Conservation (phyloP, 2,329 filamentous ascomycete genomes). For the Monilinia laxa region DNA sequence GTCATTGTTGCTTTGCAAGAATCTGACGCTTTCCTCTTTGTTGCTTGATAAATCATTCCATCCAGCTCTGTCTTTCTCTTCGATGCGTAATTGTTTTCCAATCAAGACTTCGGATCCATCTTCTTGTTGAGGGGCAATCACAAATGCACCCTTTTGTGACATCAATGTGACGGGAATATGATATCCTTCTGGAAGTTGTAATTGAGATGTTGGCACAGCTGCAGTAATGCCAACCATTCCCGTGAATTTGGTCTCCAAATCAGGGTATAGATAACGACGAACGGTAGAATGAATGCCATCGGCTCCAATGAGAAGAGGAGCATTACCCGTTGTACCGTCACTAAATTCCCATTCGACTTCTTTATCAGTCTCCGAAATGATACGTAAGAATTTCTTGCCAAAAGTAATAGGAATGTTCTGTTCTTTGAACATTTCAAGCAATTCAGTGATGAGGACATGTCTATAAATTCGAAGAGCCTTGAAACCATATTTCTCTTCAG, state of each 20-base stretch:
- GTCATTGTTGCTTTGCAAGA: slow-evolving; percentile 41
- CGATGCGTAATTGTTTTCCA: slow-evolving; percentile 46
- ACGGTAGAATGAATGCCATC: slow-evolving; percentile 61
- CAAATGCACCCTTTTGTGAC: slow-evolving; percentile 46
- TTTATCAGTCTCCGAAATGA: slow-evolving; percentile 45
- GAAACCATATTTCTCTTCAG: slow-evolving; percentile 51
- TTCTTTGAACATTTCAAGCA: slow-evolving; percentile 46
- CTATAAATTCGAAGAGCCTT: slow-evolving; percentile 55
- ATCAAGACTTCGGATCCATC: slow-evolving; percentile 52
- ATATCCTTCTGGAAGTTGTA: slow-evolving; percentile 29
- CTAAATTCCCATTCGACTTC: slow-evolving; percentile 49
- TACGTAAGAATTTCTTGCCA: slow-evolving; percentile 48
- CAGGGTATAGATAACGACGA: slow-evolving; percentile 51
- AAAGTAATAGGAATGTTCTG: slow-evolving; percentile 48
- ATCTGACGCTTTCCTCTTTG: slow-evolving; percentile 42
- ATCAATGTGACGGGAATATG: slow-evolving; percentile 30
- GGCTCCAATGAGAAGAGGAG: slow-evolving; percentile 53
- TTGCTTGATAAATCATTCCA: slow-evolving; percentile 47
- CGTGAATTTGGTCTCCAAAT: slow-evolving; percentile 50
- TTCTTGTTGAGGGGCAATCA: slow-evolving; percentile 50
- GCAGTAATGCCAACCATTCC: slow-evolving; percentile 46
- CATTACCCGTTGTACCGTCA: slow-evolving; percentile 45
- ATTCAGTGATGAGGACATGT: slow-evolving; percentile 50
- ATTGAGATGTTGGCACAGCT: slow-evolving; percentile 31
- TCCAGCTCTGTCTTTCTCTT: slow-evolving; percentile 44